A percentile compares a stretch with the other conserved stretches of the same genome.
Evolutionary conservation across 345 rosid genomes (phyloP).

Genomic region (Salix suchowensis): DNA sequence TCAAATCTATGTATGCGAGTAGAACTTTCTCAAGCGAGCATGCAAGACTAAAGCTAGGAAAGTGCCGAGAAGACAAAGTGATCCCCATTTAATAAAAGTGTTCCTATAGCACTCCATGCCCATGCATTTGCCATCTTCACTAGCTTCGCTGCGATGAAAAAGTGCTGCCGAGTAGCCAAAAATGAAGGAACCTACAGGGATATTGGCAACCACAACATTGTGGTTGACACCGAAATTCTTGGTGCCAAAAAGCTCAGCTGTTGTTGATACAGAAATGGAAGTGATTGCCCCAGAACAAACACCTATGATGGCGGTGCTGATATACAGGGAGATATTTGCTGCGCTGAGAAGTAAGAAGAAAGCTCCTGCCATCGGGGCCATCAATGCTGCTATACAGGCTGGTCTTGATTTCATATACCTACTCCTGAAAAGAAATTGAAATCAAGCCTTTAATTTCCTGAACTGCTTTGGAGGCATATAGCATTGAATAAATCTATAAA

Average conservation of each 20-base stretch:
- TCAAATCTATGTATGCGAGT: conserved; percentile 8
- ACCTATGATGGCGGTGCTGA: conserved; percentile 66
- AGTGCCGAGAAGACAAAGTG: conserved; percentile 51
- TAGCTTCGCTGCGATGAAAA: conserved; percentile 40
- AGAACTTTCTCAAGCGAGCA: conserved; percentile 51
- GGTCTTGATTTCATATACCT: conserved; percentile 47
- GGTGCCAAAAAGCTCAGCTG: conserved; percentile 72
- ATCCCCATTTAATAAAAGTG: conserved; percentile 71
- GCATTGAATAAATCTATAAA: not conserved
- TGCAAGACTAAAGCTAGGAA: conserved; percentile 46
- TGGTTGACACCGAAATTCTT: conserved; percentile 78
- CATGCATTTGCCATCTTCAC: conserved; percentile 46
- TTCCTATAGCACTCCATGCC: conserved; percentile 58
- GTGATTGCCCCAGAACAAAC: conserved; percentile 69
- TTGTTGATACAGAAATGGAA: conserved; percentile 61
- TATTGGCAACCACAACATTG: conserved; percentile 65
- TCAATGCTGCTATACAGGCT: conserved; percentile 45
- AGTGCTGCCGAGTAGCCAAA: conserved; percentile 73
- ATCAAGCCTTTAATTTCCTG: too few species aligned
- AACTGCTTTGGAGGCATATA: not conserved
- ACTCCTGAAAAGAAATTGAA: conserved; percentile 32
- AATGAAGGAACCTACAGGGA: conserved; percentile 72
- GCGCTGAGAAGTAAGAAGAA: conserved; percentile 55
- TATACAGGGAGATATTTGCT: conserved; percentile 37
- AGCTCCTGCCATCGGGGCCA: conserved; percentile 58